These are phyloP conservation scores for Parathielavia hyrcaniae DNA, from an alignment of 495 filamentous ascomycete species.

Conservation along the genomic window DNA sequence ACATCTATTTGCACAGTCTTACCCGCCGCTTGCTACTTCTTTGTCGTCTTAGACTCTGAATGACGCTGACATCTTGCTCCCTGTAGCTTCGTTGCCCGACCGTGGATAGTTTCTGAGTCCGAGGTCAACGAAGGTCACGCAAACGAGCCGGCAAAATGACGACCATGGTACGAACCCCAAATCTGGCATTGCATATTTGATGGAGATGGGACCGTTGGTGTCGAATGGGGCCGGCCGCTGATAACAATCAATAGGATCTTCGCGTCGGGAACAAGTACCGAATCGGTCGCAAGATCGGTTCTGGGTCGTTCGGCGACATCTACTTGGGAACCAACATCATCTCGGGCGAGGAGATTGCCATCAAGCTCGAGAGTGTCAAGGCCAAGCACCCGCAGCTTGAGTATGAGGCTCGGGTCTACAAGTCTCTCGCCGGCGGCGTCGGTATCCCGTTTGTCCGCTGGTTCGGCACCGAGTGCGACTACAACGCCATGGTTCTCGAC, in stretches of 20 bases:
- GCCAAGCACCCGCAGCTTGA: conserved; percentile 99
- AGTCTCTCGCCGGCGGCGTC: conserved; percentile 95
- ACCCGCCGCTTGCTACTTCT: conserved; percentile 4
- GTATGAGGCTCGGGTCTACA: conserved; percentile 99
- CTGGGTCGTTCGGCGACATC: conserved; percentile 97
- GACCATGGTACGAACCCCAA: conserved; percentile 42
- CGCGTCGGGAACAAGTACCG: conserved; percentile 99
- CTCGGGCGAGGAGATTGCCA: conserved; percentile 98
- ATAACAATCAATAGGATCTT: conserved; percentile 62
- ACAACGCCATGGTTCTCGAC: conserved; percentile 99
- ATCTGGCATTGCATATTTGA: neutral
- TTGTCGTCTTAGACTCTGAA: neutral
- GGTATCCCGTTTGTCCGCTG: conserved; percentile 99
- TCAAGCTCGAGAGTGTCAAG: conserved; percentile 99
- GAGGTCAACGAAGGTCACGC: neutral
- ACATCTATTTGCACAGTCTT: neutral
- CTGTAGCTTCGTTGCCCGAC: neutral
- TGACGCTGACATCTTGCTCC: neutral
- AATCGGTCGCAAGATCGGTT: conserved; percentile 98
- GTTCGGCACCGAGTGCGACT: conserved; percentile 99
- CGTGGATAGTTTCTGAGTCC: neutral
- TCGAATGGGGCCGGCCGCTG: neutral
- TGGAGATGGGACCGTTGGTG: too few species aligned
- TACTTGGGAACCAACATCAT: conserved; percentile 99
- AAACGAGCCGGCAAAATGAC: conserved; percentile 36